These are phyloP conservation scores for Epichloe elymi DNA, from an alignment of 2,329 filamentous ascomycete genomes.

Conservation along the genomic window DNA sequence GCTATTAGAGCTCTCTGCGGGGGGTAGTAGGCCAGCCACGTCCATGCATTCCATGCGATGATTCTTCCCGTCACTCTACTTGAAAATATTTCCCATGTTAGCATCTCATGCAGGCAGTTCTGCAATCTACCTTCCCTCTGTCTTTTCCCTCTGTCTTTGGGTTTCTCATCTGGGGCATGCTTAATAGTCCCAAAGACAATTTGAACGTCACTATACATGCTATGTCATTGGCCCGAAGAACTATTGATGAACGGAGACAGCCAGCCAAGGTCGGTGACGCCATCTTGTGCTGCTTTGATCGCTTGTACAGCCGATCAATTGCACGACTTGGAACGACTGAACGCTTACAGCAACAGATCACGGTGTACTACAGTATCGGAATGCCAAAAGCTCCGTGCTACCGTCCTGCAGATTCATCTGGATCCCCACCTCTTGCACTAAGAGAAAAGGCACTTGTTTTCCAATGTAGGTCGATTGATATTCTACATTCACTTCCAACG, in stretches of 20 bases:
- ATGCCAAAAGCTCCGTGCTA: constrained; percentile 18
- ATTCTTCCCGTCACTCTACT: too few species aligned
- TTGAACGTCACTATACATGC: constrained; percentile 27
- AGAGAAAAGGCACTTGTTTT: neutral
- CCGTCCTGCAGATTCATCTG: constrained; percentile 25
- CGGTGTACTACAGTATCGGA: constrained; percentile 26
- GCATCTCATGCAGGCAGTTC: too few species aligned
- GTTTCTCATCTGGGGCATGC: constrained; percentile 8
- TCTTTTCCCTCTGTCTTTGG: too few species aligned
- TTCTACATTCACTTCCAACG: constrained; percentile 8
- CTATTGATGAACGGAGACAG: constrained; percentile 14
- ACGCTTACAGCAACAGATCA: constrained; percentile 24
- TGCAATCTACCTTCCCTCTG: too few species aligned
- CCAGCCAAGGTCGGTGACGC: constrained; percentile 18
- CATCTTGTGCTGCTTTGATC: constrained; percentile 5
- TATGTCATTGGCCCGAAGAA: constrained; percentile 17
- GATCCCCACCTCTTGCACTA: constrained; percentile 20
- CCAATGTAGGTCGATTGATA: constrained; percentile 12
- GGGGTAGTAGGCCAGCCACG: neutral
- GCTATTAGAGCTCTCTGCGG: neutral
- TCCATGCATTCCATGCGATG: too few species aligned
- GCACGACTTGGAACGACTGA: constrained; percentile 17
- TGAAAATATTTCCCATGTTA: too few species aligned
- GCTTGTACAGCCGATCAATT: constrained; percentile 17
- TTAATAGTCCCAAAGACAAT: constrained; percentile 26